Conservation (phyloP, 352 stramenopile genomes). For the Phytophthora parvispora region DNA sequence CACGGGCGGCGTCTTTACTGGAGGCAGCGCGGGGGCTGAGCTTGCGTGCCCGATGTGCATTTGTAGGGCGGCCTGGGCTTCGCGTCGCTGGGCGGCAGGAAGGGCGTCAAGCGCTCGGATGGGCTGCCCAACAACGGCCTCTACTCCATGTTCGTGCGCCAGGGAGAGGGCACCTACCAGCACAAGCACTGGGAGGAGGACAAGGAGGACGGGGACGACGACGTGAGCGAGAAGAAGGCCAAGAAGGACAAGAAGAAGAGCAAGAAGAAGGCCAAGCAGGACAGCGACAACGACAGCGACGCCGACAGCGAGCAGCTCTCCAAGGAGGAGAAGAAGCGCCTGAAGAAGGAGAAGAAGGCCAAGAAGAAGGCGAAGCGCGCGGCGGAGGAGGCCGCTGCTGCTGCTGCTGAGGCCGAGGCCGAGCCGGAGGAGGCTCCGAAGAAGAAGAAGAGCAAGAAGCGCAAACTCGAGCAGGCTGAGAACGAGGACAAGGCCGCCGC, state of each 20-base stretch:
- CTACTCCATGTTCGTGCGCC: slow-evolving; percentile 89
- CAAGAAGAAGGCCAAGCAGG: slow-evolving; percentile 34
- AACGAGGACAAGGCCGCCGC: slow-evolving; percentile 29
- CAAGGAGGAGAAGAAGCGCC: slow-evolving; percentile 51
- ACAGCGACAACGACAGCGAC: slow-evolving; percentile 22
- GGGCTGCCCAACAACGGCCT: slow-evolving; percentile 84
- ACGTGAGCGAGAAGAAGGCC: slow-evolving; percentile 32
- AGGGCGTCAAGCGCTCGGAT: slow-evolving; percentile 72
- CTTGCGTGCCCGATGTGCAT: background rate
- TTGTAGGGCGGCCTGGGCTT: slow-evolving; percentile 79
- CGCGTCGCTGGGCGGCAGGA: slow-evolving; percentile 54
- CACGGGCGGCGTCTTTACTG: slow-evolving; percentile 16
- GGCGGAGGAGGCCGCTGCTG: slow-evolving; percentile 20
- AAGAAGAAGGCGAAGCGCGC: slow-evolving; percentile 47
- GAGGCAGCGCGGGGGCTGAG: background rate
- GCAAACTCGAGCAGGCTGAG: slow-evolving; percentile 45
- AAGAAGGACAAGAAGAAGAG: slow-evolving; percentile 37
- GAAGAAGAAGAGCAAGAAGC: slow-evolving; percentile 53
- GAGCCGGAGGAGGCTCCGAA: slow-evolving; percentile 35
- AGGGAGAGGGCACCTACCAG: slow-evolving; percentile 77
- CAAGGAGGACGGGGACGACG: slow-evolving; percentile 29
- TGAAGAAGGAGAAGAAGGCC: slow-evolving; percentile 54
- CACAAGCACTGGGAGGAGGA: slow-evolving; percentile 88
- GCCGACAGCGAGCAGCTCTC: slow-evolving; percentile 25
- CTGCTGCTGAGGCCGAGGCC: slow-evolving; percentile 31